These are phyloP conservation scores for Syzygium oleosum DNA, from an alignment of 345 rosid genomes.

Conservation along the genomic window DNA sequence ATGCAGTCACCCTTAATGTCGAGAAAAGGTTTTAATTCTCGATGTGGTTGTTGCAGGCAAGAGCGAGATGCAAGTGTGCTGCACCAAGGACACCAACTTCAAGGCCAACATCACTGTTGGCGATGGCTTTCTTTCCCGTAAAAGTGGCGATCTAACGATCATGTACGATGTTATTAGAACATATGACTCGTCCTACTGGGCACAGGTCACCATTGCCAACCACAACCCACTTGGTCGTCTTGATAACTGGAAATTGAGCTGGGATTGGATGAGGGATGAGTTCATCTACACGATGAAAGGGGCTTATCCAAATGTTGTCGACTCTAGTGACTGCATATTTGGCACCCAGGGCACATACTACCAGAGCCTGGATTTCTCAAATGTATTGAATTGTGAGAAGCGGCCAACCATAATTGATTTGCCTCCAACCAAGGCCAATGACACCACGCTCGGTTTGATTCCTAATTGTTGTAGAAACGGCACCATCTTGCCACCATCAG, in stretches of 20 bases:
- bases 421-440: slow-evolving; percentile 82
- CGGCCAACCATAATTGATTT: slow-evolving; percentile 81
- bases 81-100: slow-evolving; percentile 42
- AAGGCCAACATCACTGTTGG: slow-evolving; percentile 49
- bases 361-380: slow-evolving; percentile 45
- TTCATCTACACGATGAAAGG: slow-evolving; percentile 81
- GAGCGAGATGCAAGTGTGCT: slow-evolving; percentile 60
- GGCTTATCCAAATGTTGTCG: slow-evolving; percentile 75
- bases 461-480: slow-evolving; percentile 90
- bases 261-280: slow-evolving; percentile 87
- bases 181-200: slow-evolving; percentile 70
- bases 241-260: slow-evolving; percentile 92
- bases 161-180: slow-evolving; percentile 87
- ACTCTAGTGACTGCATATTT: slow-evolving; percentile 71
- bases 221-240: slow-evolving; percentile 88
- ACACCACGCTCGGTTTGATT: slow-evolving; percentile 50
- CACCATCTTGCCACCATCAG: slow-evolving; percentile 64
- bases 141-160: slow-evolving; percentile 80
- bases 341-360: slow-evolving; percentile 64
- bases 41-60: slow-evolving; percentile 32
- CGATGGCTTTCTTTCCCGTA: slow-evolving; percentile 63
- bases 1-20: not conserved
- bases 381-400: slow-evolving; percentile 71
- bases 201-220: slow-evolving; percentile 74
- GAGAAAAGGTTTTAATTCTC: not conserved